These are phyloP conservation scores for Cadophora sp. DNA, from an alignment of 2,329 filamentous ascomycete genomes.

Conservation along the genomic window DNA sequence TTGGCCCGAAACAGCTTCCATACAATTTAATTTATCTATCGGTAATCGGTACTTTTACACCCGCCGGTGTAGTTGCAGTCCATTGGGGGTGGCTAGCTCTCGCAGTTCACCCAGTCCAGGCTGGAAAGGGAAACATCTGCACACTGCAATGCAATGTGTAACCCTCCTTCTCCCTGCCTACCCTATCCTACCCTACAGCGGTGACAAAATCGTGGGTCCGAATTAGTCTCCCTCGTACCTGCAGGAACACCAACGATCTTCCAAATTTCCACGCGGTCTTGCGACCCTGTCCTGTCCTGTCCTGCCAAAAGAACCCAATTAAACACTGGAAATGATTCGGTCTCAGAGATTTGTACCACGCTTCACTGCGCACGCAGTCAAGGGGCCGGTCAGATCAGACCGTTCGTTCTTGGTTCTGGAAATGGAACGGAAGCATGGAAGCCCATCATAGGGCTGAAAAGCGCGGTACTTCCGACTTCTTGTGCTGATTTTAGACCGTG, in stretches of 20 bases:
- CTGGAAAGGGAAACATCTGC: slow-evolving; percentile 1
- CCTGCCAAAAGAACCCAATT: neutral
- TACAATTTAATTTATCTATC: neutral
- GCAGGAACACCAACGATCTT: neutral
- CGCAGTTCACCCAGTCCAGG: neutral
- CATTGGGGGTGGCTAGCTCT: slow-evolving; percentile 9
- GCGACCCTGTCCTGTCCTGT: neutral
- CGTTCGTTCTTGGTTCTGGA: neutral
- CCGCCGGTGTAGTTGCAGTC: too few relatives aligned
- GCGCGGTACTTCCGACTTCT: slow-evolving; percentile 4
- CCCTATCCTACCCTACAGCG: slow-evolving; percentile 1
- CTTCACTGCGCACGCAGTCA: neutral
- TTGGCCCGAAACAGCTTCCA: neutral
- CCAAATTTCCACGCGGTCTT: slow-evolving; percentile 5
- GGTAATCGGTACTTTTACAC: too few relatives aligned
- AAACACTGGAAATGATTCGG: neutral
- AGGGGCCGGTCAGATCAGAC: slow-evolving; percentile 9
- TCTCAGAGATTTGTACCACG: neutral
- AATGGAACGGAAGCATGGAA: neutral
- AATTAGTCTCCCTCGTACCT: neutral
- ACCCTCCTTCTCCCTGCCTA: too few relatives aligned
- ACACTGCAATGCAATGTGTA: slow-evolving; percentile 4
- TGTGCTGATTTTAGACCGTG: neutral
- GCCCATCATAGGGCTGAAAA: neutral
- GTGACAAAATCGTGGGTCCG: slow-evolving; percentile 1